Percentiles rank a stretch among this genome's conserved stretches.
Evolutionary conservation across 1,284 basidiomycete species (phyloP).

Genomic region (Moesziomyces parantarcticus): DNA sequence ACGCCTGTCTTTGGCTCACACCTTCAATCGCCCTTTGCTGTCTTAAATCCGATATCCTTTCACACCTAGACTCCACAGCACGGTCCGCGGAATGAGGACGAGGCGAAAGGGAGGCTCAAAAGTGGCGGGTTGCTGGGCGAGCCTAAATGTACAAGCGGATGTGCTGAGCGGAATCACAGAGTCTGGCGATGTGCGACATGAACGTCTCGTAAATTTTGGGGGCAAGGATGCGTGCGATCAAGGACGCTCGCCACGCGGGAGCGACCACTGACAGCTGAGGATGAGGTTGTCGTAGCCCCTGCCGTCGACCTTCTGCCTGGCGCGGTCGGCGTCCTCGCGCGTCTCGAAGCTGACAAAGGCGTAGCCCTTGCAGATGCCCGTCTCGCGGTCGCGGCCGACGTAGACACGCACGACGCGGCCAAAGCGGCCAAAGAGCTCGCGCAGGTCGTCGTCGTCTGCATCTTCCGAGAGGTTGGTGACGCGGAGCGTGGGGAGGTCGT

Average conservation of each 20-base stretch:
- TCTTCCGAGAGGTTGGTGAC: slow-evolving; percentile 98
- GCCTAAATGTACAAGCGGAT: slow-evolving; percentile 36
- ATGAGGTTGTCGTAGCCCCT: slow-evolving; percentile 90
- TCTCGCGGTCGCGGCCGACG: slow-evolving; percentile 94
- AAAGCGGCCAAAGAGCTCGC: slow-evolving; percentile 80
- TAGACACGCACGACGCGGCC: slow-evolving; percentile 85
- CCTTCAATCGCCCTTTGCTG: neutral
- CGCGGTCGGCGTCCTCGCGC: slow-evolving; percentile 80
- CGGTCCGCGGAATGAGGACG: neutral
- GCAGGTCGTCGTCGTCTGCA: slow-evolving; percentile 91
- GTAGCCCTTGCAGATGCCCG: slow-evolving; percentile 93
- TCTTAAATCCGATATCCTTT: slow-evolving; percentile 29
- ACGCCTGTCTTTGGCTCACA: neutral
- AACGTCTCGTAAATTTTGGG: slow-evolving; percentile 13
- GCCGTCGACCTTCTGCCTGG: slow-evolving; percentile 93
- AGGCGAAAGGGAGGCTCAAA: slow-evolving; percentile 11
- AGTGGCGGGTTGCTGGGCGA: slow-evolving; percentile 4
- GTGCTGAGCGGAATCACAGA: slow-evolving; percentile 1
- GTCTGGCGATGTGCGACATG: neutral
- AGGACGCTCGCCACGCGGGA: slow-evolving; percentile 65
- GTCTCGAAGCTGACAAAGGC: slow-evolving; percentile 95
- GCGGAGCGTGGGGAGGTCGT: slow-evolving; percentile 94
- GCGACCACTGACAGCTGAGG: slow-evolving; percentile 85
- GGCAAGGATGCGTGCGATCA: slow-evolving; percentile 5
- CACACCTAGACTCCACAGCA: too few relatives aligned